Conservation (phyloP, 345 rosid genomes). For the Populus tremula region DNA sequence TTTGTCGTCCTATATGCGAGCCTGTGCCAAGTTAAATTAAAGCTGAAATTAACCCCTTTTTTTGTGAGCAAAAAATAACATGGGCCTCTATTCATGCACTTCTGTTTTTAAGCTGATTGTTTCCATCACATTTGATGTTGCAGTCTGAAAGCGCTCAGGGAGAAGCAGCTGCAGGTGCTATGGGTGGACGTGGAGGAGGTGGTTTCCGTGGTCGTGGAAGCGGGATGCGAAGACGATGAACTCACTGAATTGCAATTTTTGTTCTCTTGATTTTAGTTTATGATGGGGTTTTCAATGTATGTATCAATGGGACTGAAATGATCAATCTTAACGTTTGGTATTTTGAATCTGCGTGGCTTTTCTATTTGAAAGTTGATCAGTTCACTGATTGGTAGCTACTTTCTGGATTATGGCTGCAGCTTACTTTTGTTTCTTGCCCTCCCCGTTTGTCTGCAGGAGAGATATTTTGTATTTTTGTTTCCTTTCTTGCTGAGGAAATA, state of each 20-base stretch:
- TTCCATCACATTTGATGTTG: slow-evolving; percentile 14
- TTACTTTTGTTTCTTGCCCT: neutral
- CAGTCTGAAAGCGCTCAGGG: slow-evolving; percentile 99
- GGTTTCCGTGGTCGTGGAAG: slow-evolving; percentile 87
- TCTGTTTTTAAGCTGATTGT: neutral
- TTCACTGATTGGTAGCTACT: neutral
- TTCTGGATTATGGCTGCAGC: neutral
- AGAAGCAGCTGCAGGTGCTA: slow-evolving; percentile 83
- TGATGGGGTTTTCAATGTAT: slow-evolving; percentile 8
- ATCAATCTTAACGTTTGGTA: neutral
- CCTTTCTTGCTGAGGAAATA: neutral
- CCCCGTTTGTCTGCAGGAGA: neutral
- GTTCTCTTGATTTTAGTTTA: neutral
- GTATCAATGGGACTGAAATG: neutral
- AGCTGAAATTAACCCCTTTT: neutral
- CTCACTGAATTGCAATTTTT: neutral
- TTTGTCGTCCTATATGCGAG: neutral
- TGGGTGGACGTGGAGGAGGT: slow-evolving; percentile 82
- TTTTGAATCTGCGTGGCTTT: neutral
- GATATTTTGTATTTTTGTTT: neutral
- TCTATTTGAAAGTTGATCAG: no score
- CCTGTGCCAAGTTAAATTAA: neutral
- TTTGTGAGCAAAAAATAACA: neutral
- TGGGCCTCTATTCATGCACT: neutral
- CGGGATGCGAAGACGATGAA: slow-evolving; percentile 93